Conservation (phyloP, 139 green algal genomes). For the Chlorella sp. region DNA sequence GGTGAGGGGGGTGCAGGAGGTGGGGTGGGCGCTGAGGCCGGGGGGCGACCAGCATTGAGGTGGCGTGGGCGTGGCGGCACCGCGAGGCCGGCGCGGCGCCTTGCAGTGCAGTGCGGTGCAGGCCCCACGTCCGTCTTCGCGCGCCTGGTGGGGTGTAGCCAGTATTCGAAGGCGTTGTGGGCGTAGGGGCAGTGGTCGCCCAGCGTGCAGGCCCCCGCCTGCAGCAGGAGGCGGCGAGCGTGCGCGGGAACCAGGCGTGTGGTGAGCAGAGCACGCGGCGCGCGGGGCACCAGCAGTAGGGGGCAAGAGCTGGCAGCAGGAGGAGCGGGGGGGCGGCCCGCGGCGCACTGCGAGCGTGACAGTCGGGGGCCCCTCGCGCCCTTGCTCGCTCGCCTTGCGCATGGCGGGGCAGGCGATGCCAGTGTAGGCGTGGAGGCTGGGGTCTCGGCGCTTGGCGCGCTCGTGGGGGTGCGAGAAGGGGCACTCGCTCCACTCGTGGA, state of each 20-base stretch:
- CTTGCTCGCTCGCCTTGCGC: constrained; percentile 49
- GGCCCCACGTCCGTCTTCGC: constrained; percentile 69
- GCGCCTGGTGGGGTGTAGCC: constrained; percentile 79
- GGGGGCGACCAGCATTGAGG: background rate
- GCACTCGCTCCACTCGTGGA: constrained; percentile 67
- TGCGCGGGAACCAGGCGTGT: background rate
- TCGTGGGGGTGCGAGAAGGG: constrained; percentile 91
- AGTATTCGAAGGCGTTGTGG: constrained; percentile 90
- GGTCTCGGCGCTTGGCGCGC: constrained; percentile 74
- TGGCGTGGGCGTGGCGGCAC: background rate
- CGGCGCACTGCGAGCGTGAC: too few relatives aligned
- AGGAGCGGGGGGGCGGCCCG: too few relatives aligned
- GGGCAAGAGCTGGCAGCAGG: background rate
- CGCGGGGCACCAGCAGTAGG: background rate
- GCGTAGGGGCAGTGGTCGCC: constrained; percentile 73
- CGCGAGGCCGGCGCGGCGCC: background rate
- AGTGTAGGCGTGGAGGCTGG: constrained; percentile 68
- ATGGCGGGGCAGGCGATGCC: constrained; percentile 90
- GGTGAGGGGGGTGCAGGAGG: background rate
- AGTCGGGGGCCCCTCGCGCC: too few relatives aligned
- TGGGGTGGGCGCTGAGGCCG: background rate
- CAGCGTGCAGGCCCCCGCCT: constrained; percentile 27
- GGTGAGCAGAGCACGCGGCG: too few relatives aligned
- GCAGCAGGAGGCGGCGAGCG: constrained; percentile 82
- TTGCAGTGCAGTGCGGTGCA: constrained; percentile 44